phyloP scores from a whole-genome alignment of 495 filamentous ascomycete genomes.

The Monascus purpureus region DNA sequence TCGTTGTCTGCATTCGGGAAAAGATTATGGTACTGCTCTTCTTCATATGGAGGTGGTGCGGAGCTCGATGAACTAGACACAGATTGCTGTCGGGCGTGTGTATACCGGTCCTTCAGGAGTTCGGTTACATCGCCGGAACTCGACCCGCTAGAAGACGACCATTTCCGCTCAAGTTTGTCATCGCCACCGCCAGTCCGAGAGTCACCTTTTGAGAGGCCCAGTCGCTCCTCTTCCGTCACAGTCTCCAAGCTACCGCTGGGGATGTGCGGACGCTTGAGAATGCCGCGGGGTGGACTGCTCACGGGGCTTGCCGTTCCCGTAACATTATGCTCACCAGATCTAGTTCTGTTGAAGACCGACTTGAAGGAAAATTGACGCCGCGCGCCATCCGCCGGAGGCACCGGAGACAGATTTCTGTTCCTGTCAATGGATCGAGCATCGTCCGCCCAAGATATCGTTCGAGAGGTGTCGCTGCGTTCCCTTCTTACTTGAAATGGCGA shows the following conservation, averaged over 20 bases:
- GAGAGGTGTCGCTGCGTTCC: slow-evolving; percentile 19
- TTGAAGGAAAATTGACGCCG: slow-evolving; percentile 85
- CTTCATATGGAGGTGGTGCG: slow-evolving; percentile 21
- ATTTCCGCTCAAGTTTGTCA: slow-evolving; percentile 17
- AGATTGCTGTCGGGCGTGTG: slow-evolving; percentile 9
- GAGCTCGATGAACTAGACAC: slow-evolving; percentile 19
- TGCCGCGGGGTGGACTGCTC: slow-evolving; percentile 13
- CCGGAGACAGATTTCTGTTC: slow-evolving; percentile 2
- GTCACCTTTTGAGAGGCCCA: slow-evolving; percentile 78
- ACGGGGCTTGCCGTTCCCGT: slow-evolving; percentile 10
- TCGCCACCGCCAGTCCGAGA: slow-evolving; percentile 12
- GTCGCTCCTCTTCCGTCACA: slow-evolving; percentile 74
- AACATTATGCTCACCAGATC: slow-evolving; percentile 18
- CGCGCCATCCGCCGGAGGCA: slow-evolving; percentile 24
- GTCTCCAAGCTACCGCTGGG: slow-evolving; percentile 20
- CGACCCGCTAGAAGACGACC: slow-evolving; percentile 12
- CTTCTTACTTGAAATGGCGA: slow-evolving; percentile 4
- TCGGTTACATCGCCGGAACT: slow-evolving; percentile 6
- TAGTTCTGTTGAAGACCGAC: slow-evolving; percentile 50
- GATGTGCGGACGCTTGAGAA: slow-evolving; percentile 34
- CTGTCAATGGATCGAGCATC: slow-evolving; percentile 5
- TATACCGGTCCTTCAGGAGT: neutral
- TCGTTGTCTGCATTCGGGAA: slow-evolving; percentile 5
- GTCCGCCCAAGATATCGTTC: slow-evolving; percentile 28
- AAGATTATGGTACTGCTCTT: slow-evolving; percentile 12